phyloP scores from a whole-genome alignment of 2,329 filamentous ascomycete genomes.

The Pestalotiopsis sp. region DNA sequence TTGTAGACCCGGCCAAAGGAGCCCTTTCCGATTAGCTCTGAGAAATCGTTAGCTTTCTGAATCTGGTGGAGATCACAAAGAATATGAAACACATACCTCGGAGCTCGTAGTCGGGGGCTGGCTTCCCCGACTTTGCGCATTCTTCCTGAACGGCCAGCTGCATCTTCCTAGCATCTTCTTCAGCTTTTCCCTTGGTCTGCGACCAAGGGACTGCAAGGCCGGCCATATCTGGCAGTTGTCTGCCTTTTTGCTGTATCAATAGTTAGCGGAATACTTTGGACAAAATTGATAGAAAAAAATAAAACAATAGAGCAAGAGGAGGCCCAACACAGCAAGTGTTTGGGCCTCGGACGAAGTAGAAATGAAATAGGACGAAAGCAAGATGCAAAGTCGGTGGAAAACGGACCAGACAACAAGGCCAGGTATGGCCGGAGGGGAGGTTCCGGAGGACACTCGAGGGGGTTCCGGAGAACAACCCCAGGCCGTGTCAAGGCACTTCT shows the following conservation, averaged over 20 bases:
- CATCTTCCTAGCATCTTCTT: slow-evolving; percentile 74
- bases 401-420: too few species aligned
- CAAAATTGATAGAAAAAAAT: background rate
- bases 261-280: background rate
- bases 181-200: slow-evolving; percentile 50
- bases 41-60: too few species aligned
- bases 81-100: slow-evolving; percentile 27
- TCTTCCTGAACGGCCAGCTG: slow-evolving; percentile 65
- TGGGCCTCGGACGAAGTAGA: too few species aligned
- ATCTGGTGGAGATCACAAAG: too few species aligned
- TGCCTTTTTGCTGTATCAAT: background rate
- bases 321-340: background rate
- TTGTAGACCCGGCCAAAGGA: slow-evolving; percentile 77
- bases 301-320: background rate
- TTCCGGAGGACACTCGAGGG: too few species aligned
- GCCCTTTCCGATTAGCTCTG: slow-evolving; percentile 74
- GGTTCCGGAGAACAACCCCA: too few species aligned
- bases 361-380: too few species aligned
- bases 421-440: too few species aligned
- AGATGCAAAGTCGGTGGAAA: too few species aligned
- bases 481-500: too few species aligned
- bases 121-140: slow-evolving; percentile 61
- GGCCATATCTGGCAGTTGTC: slow-evolving; percentile 25
- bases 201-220: slow-evolving; percentile 26
- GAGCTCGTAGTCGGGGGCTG: slow-evolving; percentile 68